A percentile compares a stretch with the other conserved stretches of the same genome.
Evolutionary conservation across 257 asterid species (phyloP).

Genomic region (Striga asiatica): DNA sequence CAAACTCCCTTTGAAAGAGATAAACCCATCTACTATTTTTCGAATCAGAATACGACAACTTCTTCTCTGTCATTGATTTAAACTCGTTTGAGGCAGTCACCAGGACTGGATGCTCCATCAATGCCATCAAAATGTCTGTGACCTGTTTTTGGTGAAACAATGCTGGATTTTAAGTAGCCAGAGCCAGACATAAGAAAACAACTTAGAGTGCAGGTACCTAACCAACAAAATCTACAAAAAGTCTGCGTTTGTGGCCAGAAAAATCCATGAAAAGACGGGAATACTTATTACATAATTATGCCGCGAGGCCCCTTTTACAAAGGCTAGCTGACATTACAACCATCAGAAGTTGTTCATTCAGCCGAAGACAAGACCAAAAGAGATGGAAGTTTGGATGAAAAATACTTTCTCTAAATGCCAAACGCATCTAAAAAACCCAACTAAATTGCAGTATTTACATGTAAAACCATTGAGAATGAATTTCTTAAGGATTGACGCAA

Average conservation of each 20-base stretch:
- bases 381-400: too few relatives aligned
- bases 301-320: too few relatives aligned
- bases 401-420: too few relatives aligned
- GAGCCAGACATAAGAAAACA: background rate
- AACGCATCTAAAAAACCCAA: background rate
- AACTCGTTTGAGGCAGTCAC: constrained; percentile 49
- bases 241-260: background rate
- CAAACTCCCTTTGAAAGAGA: constrained; percentile 84
- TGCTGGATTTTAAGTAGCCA: constrained; percentile 5
- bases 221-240: background rate
- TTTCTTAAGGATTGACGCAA: background rate
- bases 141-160: constrained; percentile 34
- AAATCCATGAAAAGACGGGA: background rate
- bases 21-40: constrained; percentile 47
- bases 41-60: constrained; percentile 37
- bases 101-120: constrained; percentile 72
- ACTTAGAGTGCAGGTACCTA: background rate
- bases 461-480: background rate
- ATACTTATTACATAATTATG: too few relatives aligned
- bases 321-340: too few relatives aligned
- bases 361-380: too few relatives aligned
- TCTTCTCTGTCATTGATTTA: constrained; percentile 39
- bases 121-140: constrained; percentile 33
- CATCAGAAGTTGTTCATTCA: too few relatives aligned
- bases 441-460: background rate